These are phyloP conservation scores for Yarrowia osloensis DNA, from an alignment of 805 yeast species.

Conservation along the genomic window DNA sequence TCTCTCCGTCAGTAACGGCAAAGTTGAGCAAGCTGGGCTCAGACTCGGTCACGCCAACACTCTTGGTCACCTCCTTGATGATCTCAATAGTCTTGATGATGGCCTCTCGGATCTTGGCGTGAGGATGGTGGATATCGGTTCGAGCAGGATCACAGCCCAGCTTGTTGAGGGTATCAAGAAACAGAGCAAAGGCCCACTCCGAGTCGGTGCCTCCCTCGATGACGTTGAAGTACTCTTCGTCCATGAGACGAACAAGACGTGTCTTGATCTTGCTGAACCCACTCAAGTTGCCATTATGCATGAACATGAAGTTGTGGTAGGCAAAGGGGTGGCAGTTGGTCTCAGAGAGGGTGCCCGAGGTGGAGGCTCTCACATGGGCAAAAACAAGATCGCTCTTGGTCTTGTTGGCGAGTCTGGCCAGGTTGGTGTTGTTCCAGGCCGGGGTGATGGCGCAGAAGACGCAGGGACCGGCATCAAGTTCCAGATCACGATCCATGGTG, in stretches of 20 bases:
- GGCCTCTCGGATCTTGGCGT: slow-evolving; percentile 61
- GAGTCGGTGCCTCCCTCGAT: slow-evolving; percentile 96
- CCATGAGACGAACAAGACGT: slow-evolving; percentile 65
- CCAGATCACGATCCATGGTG: slow-evolving; percentile 53
- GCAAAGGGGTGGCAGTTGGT: slow-evolving; percentile 97
- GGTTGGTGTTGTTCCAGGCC: slow-evolving; percentile 91
- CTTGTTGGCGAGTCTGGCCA: slow-evolving; percentile 82
- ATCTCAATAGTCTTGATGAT: slow-evolving; percentile 69
- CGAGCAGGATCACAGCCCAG: slow-evolving; percentile 74
- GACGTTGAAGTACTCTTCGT: slow-evolving; percentile 73
- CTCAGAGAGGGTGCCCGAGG: slow-evolving; percentile 90
- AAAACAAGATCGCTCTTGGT: slow-evolving; percentile 82
- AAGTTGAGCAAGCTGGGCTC: slow-evolving; percentile 89
- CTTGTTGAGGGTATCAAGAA: slow-evolving; percentile 70
- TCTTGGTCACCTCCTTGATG: slow-evolving; percentile 78
- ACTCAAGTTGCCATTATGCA: slow-evolving; percentile 90
- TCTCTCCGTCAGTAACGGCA: slow-evolving; percentile 91
- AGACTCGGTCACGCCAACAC: slow-evolving; percentile 46
- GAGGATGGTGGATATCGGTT: slow-evolving; percentile 52
- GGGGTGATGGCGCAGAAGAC: slow-evolving; percentile 95
- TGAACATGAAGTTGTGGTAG: slow-evolving; percentile 83
- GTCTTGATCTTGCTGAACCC: slow-evolving; percentile 75
- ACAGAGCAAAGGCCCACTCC: slow-evolving; percentile 91
- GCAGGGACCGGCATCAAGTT: slow-evolving; percentile 74
- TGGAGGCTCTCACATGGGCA: slow-evolving; percentile 95